Evolutionary conservation across 495 filamentous ascomycete genomes (phyloP), one percentile per base, ranked within the genome.

Genomic region (Rhizodiscina lignyota): DNA sequence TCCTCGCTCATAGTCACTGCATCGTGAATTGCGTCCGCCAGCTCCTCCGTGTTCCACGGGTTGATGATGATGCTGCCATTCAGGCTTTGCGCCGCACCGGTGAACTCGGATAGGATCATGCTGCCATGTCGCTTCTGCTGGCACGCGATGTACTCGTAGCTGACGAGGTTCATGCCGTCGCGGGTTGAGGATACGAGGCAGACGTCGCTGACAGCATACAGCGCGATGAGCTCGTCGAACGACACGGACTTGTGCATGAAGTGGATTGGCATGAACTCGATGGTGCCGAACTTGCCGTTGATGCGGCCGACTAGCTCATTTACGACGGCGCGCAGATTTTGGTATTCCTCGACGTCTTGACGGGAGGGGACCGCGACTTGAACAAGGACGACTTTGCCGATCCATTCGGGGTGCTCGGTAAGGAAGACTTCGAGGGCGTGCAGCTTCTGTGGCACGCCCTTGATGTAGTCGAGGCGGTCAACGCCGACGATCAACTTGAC

Each of bases 121-220:
- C 83, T 78, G 4, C 87, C 87, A 48, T 91, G 78, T 6, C 76
- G 68, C 42, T 85, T 67, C 40, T 77, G 62, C 49, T 94, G 87
- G 21, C 77, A 83, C 2, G 87, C 86, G 32, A 94, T 84, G 56
- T 94, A 96, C 55, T 96, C 87, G 58, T 85, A 94, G 17, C 81
- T 84, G 18, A 96, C 87, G 6, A 94, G 70, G 51, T 96, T 96
- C 87, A 96, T 94, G 39, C 87, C 87, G 49, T 94, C 87, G n/a
- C 86, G 68, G 1, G 79, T 91, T 0, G 84, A 93, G 11, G 79
- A 80, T 32, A 94, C 78, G 4, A 96, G 66, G 49, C 86, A 96
- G 29, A 79, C 79, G 52, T 94, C 86, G 8, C 81, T 83, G 24
- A 93, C 69, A 20, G 83, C 79, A 46, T 96, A 96, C 2, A 96